These are phyloP conservation scores for Xerocomus brunneocitrinus DNA, from an alignment of 768 basidiomycete genomes.

Conservation along the genomic window DNA sequence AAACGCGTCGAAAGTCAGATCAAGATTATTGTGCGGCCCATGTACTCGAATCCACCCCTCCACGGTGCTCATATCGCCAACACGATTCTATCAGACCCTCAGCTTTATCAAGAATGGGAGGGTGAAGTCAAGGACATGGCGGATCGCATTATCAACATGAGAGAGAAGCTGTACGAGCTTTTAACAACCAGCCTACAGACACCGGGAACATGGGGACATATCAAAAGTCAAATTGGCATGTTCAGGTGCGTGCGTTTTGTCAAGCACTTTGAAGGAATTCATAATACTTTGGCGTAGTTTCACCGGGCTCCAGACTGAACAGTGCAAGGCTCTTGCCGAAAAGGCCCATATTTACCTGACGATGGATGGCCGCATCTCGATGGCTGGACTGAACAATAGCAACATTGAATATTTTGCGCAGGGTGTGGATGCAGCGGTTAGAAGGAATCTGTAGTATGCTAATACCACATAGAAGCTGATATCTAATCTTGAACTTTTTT, in stretches of 20 bases:
- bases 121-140: constrained; percentile 94
- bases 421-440: constrained; percentile 78
- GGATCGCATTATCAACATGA: constrained; percentile 88
- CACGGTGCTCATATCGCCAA: constrained; percentile 86
- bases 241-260: constrained; percentile 63
- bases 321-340: constrained; percentile 79
- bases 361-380: constrained; percentile 88
- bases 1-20: constrained; percentile 89
- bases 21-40: constrained; percentile 91
- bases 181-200: constrained; percentile 78
- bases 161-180: constrained; percentile 74
- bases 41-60: constrained; percentile 97
- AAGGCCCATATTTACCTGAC: constrained; percentile 94
- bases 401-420: constrained; percentile 92
- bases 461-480: constrained; percentile 25
- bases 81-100: constrained; percentile 70
- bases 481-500: constrained; percentile 17
- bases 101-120: constrained; percentile 85
- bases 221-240: constrained; percentile 96
- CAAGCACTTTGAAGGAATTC: background rate
- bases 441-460: constrained; percentile 57
- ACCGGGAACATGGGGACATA: constrained; percentile 92
- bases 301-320: constrained; percentile 76
- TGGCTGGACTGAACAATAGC: constrained; percentile 81
- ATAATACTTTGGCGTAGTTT: constrained; percentile 45